phyloP scores from a whole-genome alignment of 768 basidiomycete species.

The Leccinum fibrillosum region DNA sequence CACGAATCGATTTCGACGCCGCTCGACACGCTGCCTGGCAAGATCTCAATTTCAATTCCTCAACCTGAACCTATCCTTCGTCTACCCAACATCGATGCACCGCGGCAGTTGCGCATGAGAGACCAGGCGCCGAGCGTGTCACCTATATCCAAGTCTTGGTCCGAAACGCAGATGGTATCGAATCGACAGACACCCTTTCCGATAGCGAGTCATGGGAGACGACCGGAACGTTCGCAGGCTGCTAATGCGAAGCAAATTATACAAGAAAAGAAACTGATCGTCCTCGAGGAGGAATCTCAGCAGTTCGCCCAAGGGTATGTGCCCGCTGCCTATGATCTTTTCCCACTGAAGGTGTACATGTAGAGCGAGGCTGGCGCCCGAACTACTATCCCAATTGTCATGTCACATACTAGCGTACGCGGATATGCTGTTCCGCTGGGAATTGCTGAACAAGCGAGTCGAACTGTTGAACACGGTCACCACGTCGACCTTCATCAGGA shows the following conservation, averaged over 20 bases:
- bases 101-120: conserved; percentile 26
- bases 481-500: conserved; percentile 23
- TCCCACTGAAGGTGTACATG: not conserved
- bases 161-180: conserved; percentile 40
- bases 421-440: conserved; percentile 74
- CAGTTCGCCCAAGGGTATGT: conserved; percentile 13
- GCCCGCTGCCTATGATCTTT: not conserved
- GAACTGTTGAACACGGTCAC: conserved; percentile 70
- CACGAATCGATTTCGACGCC: conserved; percentile 48
- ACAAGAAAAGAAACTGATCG: conserved; percentile 39
- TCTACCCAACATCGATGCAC: conserved; percentile 26
- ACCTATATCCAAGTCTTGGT: conserved; percentile 53
- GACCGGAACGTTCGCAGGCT: conserved; percentile 43
- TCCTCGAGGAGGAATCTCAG: conserved; percentile 27
- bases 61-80: conserved; percentile 19
- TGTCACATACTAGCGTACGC: conserved; percentile 69
- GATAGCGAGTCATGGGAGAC: conserved; percentile 38
- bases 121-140: conserved; percentile 28
- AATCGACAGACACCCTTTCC: conserved; percentile 38
- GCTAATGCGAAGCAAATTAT: conserved; percentile 27
- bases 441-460: conserved; percentile 62
- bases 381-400: conserved; percentile 39
- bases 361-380: conserved; percentile 16
- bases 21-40: conserved; percentile 23
- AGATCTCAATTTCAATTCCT: conserved; percentile 25